A percentile compares a stretch with the other conserved stretches of the same genome.
These are phyloP conservation scores for Populus deltoides DNA, from an alignment of 345 rosid genomes.

Conservation along the genomic window DNA sequence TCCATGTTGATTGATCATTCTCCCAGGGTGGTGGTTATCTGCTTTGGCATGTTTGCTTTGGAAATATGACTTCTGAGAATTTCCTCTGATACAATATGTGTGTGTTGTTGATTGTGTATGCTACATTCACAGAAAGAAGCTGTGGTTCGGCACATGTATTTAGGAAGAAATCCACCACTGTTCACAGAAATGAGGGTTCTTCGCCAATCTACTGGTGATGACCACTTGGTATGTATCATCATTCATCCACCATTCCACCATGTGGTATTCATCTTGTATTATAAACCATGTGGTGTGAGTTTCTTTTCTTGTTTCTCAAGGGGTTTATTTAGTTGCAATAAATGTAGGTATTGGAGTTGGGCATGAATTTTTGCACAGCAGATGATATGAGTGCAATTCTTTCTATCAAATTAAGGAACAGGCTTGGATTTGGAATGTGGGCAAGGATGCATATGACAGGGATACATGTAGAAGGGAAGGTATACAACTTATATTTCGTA, in stretches of 20 bases:
- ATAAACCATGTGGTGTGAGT: neutral
- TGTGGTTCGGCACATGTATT: slow-evolving; percentile 62
- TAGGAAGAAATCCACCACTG: slow-evolving; percentile 89
- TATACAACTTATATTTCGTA: neutral
- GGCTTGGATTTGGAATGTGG: slow-evolving; percentile 94
- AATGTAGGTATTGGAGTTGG: slow-evolving; percentile 81
- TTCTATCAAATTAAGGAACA: slow-evolving; percentile 76
- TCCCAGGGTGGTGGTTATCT: neutral
- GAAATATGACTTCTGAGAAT: neutral
- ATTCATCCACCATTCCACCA: neutral
- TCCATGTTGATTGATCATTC: too few relatives aligned
- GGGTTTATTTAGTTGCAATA: slow-evolving; percentile 17
- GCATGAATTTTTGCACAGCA: slow-evolving; percentile 81
- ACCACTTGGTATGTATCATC: slow-evolving; percentile 63
- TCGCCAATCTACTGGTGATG: slow-evolving; percentile 61
- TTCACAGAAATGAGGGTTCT: slow-evolving; percentile 79
- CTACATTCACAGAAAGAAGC: slow-evolving; percentile 63
- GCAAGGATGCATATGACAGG: slow-evolving; percentile 86
- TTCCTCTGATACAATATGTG: neutral
- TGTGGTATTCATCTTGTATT: neutral
- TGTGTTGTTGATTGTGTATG: slow-evolving; percentile 7
- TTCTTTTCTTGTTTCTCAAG: neutral
- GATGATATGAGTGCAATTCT: slow-evolving; percentile 95
- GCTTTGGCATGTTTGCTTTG: neutral
- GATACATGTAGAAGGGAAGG: slow-evolving; percentile 99